Evolutionary conservation across 768 basidiomycete species (phyloP).

Genomic region (Leccinum uliginosum): DNA sequence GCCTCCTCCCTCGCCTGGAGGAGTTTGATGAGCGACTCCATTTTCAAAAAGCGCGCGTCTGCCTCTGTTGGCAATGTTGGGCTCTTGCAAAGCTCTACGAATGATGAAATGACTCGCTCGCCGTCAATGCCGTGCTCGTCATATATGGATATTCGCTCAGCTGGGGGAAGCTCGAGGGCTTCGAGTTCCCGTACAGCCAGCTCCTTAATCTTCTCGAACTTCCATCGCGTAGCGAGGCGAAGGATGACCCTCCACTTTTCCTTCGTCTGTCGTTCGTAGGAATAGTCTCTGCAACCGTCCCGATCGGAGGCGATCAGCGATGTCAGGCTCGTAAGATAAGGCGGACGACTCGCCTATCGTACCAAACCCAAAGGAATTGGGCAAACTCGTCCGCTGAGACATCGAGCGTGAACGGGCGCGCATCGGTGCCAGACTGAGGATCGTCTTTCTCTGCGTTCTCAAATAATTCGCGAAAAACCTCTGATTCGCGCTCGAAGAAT

Average conservation of each 20-base stretch:
- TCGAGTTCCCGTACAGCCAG: slow-evolving; percentile 56
- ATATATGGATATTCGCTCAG: slow-evolving; percentile 55
- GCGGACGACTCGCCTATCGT: slow-evolving; percentile 40
- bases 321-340: neutral
- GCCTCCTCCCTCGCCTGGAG: slow-evolving; percentile 51
- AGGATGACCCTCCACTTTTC: slow-evolving; percentile 56
- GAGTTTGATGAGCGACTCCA: slow-evolving; percentile 51
- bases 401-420: slow-evolving; percentile 40
- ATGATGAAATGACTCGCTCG: slow-evolving; percentile 47
- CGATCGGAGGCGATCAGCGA: neutral
- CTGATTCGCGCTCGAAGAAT: slow-evolving; percentile 58
- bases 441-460: slow-evolving; percentile 25
- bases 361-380: slow-evolving; percentile 55
- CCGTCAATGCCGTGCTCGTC: slow-evolving; percentile 48
- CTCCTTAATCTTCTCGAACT: slow-evolving; percentile 46
- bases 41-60: slow-evolving; percentile 52
- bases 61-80: slow-evolving; percentile 44
- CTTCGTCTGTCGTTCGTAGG: slow-evolving; percentile 44
- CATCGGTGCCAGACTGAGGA: slow-evolving; percentile 33
- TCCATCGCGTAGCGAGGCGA: slow-evolving; percentile 51
- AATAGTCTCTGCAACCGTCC: slow-evolving; percentile 41
- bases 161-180: slow-evolving; percentile 39
- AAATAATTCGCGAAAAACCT: slow-evolving; percentile 37
- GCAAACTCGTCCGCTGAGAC: slow-evolving; percentile 43
- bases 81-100: slow-evolving; percentile 50